Evolutionary conservation across 257 asterid genomes (phyloP), one percentile per base, ranked within the genome.

Genomic region (Cinchona pubescens): DNA sequence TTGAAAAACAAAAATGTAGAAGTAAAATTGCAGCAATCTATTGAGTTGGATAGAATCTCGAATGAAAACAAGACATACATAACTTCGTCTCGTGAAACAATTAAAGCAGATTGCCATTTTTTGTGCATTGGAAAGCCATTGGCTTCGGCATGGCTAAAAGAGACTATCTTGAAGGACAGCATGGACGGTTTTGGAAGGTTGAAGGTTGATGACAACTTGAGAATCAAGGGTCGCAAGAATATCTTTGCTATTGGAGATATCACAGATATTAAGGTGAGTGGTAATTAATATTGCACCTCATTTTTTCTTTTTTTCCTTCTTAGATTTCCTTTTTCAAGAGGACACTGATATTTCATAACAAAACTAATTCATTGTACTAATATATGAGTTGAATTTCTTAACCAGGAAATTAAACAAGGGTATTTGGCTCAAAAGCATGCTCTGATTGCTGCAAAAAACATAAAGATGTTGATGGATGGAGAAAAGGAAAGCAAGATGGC

Each of bases 171-270:
- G 74, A 83, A 84, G 77, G 85, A 83, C 51, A 82, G 82, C 80
- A 42, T 91, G 3, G 96, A 91, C 62, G 23, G 61, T 8, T 67
- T 40, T 1, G 97, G 97, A 27, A 86, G 90, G 80, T 66, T 93
- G 84, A 91, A 81, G 86, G 98, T 93, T 29, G 96, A 93, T 80
- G 94, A 86, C 42, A 80, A 86, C 74, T 71, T 88, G 68, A 80
- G 96, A 84, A 84, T 93, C 40, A 91, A 88, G 79, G 97, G 96
- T 12, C 83, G 58, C 74, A 88, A 79, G 43, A 87, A 93, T 40
- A 69, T 93, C 21, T 90, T 93, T 65, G 96, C 89, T 46, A 78
- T 93, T 67, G 98, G 97, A 48, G 98, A 93, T 62, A 88, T 93
- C 55, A 87, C 93, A 14, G 96, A 93, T 82, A 69, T 88, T 49